phyloP scores from a whole-genome alignment of 306 rosid species.

The Trifolium repens region DNA sequence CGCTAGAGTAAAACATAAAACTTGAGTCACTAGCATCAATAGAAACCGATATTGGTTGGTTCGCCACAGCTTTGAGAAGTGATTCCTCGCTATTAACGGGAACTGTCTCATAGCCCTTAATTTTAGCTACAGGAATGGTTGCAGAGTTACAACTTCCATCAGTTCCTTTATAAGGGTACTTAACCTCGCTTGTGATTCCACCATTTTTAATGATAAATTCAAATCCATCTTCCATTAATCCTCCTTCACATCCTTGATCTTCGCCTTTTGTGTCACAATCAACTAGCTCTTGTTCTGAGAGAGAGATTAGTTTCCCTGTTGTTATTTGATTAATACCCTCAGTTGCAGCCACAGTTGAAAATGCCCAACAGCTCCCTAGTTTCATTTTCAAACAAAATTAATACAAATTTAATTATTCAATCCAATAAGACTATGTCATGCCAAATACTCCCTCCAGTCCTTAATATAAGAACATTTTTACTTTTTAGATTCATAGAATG shows the following conservation, averaged over 20 bases:
- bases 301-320: slow-evolving; percentile 31
- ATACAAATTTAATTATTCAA: not conserved
- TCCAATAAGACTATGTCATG: not conserved
- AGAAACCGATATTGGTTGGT: slow-evolving; percentile 48
- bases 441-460: too few species aligned
- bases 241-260: slow-evolving; percentile 46
- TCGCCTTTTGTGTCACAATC: slow-evolving; percentile 42
- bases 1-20: slow-evolving; percentile 38
- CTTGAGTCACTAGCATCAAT: slow-evolving; percentile 36
- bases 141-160: slow-evolving; percentile 34
- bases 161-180: slow-evolving; percentile 39
- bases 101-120: slow-evolving; percentile 45
- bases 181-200: slow-evolving; percentile 41
- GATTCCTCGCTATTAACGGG: slow-evolving; percentile 37
- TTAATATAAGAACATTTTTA: not conserved
- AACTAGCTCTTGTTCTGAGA: slow-evolving; percentile 43
- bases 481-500: too few species aligned
- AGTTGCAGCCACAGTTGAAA: slow-evolving; percentile 33
- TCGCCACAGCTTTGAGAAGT: slow-evolving; percentile 37
- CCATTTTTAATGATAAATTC: slow-evolving; percentile 42
- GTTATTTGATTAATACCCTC: slow-evolving; percentile 40
- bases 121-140: not conserved
- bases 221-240: slow-evolving; percentile 43
- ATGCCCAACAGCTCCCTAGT: slow-evolving; percentile 47
- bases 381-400: slow-evolving; percentile 17